Conservation (phyloP, 306 rosid species). For the Vachellia pachyceras region DNA sequence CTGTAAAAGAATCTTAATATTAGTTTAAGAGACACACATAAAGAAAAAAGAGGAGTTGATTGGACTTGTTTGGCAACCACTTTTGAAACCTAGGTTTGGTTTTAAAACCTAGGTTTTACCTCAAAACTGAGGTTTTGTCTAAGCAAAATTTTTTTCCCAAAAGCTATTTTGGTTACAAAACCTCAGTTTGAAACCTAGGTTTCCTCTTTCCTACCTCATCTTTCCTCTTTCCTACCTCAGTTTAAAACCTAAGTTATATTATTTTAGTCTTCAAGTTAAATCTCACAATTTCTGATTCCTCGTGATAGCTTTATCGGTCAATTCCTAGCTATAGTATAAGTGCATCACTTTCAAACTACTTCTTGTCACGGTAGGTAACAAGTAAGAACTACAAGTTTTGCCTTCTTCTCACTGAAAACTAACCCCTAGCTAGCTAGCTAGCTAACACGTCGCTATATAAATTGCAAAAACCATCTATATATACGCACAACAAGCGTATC, state of each 20-base stretch:
- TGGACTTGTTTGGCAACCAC: no score
- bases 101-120: no score
- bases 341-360: constrained; percentile 27
- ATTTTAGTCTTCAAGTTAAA: constrained; percentile 15
- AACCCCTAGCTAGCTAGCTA: not conserved
- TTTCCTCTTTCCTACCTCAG: no score
- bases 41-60: not conserved
- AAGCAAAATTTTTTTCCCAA: no score
- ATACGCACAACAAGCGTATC: not conserved
- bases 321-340: constrained; percentile 47
- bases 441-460: not conserved
- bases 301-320: constrained; percentile 44
- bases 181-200: no score
- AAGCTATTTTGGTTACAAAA: no score
- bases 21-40: no score
- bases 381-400: not conserved
- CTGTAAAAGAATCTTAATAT: not conserved
- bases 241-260: constrained; percentile 16
- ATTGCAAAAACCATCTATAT: not conserved
- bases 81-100: no score
- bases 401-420: constrained; percentile 35
- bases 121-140: no score
- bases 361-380: constrained; percentile 38
- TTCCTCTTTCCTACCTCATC: no score
- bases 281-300: constrained; percentile 43